phyloP scores from a whole-genome alignment of 2,329 filamentous ascomycete genomes.

The Onygenales sp. region DNA sequence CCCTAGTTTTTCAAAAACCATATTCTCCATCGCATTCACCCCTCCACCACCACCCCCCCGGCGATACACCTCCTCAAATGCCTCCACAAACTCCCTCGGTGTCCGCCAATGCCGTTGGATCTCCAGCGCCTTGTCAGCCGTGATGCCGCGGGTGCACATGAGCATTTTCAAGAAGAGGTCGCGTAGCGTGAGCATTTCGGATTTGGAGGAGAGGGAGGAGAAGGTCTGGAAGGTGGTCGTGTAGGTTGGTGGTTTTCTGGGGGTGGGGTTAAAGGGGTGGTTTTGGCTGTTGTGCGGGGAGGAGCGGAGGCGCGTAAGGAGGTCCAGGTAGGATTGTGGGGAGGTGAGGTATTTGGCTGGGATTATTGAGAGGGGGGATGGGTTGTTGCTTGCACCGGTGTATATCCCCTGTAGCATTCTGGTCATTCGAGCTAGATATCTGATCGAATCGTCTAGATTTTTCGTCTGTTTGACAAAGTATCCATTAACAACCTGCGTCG shows the following conservation, averaged over 20 bases:
- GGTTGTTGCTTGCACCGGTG: constrained; percentile 13
- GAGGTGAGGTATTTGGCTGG: constrained; percentile 51
- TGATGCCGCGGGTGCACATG: constrained; percentile 68
- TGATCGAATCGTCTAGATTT: constrained; percentile 68
- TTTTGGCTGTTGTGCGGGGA: constrained; percentile 37
- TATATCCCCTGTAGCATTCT: constrained; percentile 57
- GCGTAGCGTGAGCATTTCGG: constrained; percentile 60
- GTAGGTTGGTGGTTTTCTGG: constrained; percentile 29
- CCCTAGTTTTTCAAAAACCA: constrained; percentile 50
- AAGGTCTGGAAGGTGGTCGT: constrained; percentile 64
- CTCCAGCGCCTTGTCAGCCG: constrained; percentile 68
- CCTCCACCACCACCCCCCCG: constrained; percentile 35
- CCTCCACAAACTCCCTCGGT: constrained; percentile 60
- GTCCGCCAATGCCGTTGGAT: constrained; percentile 73
- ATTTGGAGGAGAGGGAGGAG: constrained; percentile 63
- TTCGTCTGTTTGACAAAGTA: constrained; percentile 70
- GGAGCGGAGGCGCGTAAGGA: constrained; percentile 50
- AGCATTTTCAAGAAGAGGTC: constrained; percentile 78
- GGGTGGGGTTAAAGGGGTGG: constrained; percentile 50
- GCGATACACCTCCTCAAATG: constrained; percentile 45
- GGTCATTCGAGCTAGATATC: constrained; percentile 66
- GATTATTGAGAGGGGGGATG: constrained; percentile 50
- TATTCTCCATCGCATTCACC: constrained; percentile 48
- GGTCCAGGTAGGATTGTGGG: constrained; percentile 57
- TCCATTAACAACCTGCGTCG: constrained; percentile 67